Evolutionary conservation across 2,329 filamentous ascomycete species (phyloP), one percentile per base, ranked within the genome.

Genomic region (Trichoderma lentiforme): DNA sequence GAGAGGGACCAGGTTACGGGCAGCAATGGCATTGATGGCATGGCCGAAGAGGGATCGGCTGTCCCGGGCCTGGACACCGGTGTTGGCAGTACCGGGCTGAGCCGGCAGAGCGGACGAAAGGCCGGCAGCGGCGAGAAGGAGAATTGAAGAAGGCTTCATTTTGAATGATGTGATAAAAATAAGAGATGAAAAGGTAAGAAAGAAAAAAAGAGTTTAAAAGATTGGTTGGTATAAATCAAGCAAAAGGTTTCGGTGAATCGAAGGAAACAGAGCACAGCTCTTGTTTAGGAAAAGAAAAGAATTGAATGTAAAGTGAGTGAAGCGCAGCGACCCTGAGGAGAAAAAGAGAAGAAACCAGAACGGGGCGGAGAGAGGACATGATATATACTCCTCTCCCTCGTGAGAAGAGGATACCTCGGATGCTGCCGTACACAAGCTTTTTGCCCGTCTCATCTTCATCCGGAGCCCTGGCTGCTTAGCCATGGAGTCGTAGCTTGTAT

Each of bases 231-330:
- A 53, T 14, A 24, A 28, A 60, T 68, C 53, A 26, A 69, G 24
- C 53, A 60, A 56, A 47, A 26, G 28, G 34, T 68, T 66, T 58
- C 53, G 61, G 36, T 24, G 61, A 71, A 74, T 57, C n/a, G 74
- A 76, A 79, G 69, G 64, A 34, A 67, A 67, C 64, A 79, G 78
- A 80, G 78, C 77, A 74, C 78, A 80, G 78, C 78, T 78, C 76
- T 73, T 76, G 73, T 60, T 60, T 64, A 74, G 71, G 69, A 74
- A 74, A 68, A 67, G 73, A 70, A 69, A 70, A 73, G 68, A 74
- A 72, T 26, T 51, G 62, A 74, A 43, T 58, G 24, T 26, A 21
- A 62, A 56, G 32, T 70, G 60, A 70, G 53, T 71, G 71, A 74
- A 70, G 70, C 62, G 34, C 58, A 71, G 69, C 69, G 61, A 63